Percentiles rank a stretch among this genome's conserved stretches.
Conservation (phyloP, 2,329 filamentous ascomycete genomes). For the Colletotrichum abscissum region DNA sequence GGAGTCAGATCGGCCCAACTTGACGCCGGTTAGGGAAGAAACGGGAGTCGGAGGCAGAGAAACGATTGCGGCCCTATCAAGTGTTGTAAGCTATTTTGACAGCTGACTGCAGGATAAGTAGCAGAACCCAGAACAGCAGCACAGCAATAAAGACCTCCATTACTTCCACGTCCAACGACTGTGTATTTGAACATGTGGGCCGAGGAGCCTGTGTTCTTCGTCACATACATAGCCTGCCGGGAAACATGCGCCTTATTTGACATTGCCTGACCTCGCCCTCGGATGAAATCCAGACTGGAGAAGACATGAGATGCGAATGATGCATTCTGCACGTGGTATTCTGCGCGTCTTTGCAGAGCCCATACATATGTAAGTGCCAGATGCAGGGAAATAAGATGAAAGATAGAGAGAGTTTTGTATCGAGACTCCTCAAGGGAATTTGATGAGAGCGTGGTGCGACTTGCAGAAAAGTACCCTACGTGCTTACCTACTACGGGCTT, state of each 20-base stretch:
- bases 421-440: neutral
- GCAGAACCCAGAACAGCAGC: neutral
- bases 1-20: constrained; percentile 22
- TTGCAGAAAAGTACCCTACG: neutral
- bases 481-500: neutral
- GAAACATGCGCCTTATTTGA: neutral
- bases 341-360: neutral
- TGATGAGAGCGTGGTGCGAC: neutral
- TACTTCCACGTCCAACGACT: neutral
- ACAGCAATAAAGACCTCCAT: neutral
- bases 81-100: neutral
- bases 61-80: neutral
- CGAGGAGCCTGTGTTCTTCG: neutral
- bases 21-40: neutral
- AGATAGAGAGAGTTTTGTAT: too few relatives aligned
- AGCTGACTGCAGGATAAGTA: neutral
- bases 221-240: neutral
- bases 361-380: too few relatives aligned
- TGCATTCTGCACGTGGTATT: neutral
- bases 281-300: neutral
- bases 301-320: too few relatives aligned
- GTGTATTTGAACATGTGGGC: neutral
- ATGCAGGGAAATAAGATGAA: too few relatives aligned
- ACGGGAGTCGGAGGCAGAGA: neutral
- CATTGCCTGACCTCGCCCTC: neutral